Base-by-base conservation (phyloP, 306 rosid genomes). In the Prinsepia uniflora region DNA sequence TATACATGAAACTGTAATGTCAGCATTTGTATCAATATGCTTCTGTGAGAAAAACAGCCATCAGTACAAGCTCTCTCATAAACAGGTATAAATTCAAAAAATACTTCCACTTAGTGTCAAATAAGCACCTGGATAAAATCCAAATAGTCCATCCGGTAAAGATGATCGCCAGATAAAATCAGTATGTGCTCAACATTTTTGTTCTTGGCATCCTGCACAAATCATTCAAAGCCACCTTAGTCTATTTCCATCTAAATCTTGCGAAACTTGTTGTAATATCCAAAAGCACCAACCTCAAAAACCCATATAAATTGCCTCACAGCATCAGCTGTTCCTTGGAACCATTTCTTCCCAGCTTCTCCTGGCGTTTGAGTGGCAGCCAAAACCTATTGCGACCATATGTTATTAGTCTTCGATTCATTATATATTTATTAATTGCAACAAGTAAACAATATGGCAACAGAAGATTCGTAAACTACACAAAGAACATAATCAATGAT, bases 311-410 rank as follows among this genome's bases (percentile, higher is more conserved):
- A 92, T 83, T 88, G 96, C 82, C 98, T 88, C 60, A 92, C 98
- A 60, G 96, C 98, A 83, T 92, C 98, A 10, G 98, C 96, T 60
- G 98, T 92, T 56, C 98, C 96, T 74, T 92, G 96, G 78, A 90
- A 92, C 98, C 98, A 92, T 75, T 47, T 90, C 62, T 86, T 92
- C 76, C 98, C 98, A 13, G 93, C 66, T 72, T 86, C 93, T 70
- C 98, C 98, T 1, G 95, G 82, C 10, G 96, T 90, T 80, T 92
- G 98, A 75, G 98, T 92, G 15, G 98, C 98, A 65, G 98, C 98
- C 84, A 92, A 82, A 61, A 92, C 98, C 98, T 90, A 78, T 78
- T 69, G 17, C 24, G 46, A 65, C 46, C 45, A 49, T n/a, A 61
- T 53, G 59, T 80, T 30, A 30, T 3, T 71, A 83, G 54, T 64